Conservation (phyloP, 768 basidiomycete genomes). For the Boletus rubropictus region DNA sequence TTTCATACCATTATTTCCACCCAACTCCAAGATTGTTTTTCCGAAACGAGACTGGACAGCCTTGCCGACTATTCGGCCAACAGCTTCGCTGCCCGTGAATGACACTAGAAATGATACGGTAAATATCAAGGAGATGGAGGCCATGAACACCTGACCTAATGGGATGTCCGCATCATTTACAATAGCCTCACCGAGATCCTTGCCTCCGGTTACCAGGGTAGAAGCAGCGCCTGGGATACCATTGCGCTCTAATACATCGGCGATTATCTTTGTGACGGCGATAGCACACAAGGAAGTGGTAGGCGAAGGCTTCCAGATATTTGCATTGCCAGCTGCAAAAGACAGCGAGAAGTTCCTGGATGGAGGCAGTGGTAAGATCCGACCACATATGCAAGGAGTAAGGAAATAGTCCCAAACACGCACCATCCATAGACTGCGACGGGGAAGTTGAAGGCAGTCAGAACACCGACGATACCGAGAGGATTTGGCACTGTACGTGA, state of each 20-base stretch:
- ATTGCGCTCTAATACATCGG: constrained; percentile 75
- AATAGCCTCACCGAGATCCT: constrained; percentile 72
- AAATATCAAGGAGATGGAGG: neutral
- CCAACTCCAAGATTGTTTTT: constrained; percentile 84
- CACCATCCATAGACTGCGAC: constrained; percentile 91
- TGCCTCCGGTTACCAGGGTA: constrained; percentile 76
- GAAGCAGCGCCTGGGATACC: constrained; percentile 81
- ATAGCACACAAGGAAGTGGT: constrained; percentile 87
- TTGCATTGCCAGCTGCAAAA: constrained; percentile 86
- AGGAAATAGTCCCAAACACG: constrained; percentile 11
- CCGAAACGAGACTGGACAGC: constrained; percentile 84
- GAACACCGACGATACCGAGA: constrained; percentile 63
- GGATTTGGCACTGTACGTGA: constrained; percentile 76
- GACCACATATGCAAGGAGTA: constrained; percentile 1
- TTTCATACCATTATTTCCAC: constrained; percentile 85
- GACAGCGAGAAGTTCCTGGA: constrained; percentile 86
- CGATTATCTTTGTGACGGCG: constrained; percentile 81
- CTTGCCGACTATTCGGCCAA: constrained; percentile 85
- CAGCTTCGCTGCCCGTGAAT: constrained; percentile 90
- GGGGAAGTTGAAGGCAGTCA: constrained; percentile 97
- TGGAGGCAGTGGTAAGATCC: constrained; percentile 8
- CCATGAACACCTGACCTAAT: constrained; percentile 48
- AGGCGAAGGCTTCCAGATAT: constrained; percentile 92
- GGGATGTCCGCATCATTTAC: constrained; percentile 72
- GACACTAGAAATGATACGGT: constrained; percentile 51